phyloP scores from a whole-genome alignment of 2,329 filamentous ascomycete species.

The Fusarium caatingaense region DNA sequence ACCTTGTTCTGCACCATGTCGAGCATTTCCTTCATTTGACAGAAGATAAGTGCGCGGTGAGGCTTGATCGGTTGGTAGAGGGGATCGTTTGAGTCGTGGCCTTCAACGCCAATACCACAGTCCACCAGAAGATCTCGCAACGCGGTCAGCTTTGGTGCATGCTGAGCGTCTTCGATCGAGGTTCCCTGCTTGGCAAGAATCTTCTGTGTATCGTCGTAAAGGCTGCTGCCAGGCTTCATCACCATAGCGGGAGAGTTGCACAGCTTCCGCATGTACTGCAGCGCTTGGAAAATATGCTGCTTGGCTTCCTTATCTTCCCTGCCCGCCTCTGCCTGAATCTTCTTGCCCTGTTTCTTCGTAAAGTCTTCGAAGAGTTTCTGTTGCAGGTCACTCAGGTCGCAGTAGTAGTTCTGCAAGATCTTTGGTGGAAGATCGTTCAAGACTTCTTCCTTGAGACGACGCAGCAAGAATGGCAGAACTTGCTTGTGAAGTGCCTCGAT shows the following conservation, averaged over 20 bases:
- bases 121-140: constrained; percentile 95
- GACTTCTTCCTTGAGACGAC: constrained; percentile 97
- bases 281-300: constrained; percentile 97
- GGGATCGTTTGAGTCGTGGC: constrained; percentile 68
- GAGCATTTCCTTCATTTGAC: constrained; percentile 99
- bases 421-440: constrained; percentile 96
- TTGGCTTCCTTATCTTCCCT: constrained; percentile 92
- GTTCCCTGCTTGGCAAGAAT: constrained; percentile 83
- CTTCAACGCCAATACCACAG: constrained; percentile 90
- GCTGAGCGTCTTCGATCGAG: constrained; percentile 82
- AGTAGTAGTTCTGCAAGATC: constrained; percentile 99
- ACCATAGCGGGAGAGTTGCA: constrained; percentile 98
- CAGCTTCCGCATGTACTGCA: constrained; percentile 99
- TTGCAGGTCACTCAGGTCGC: constrained; percentile 94
- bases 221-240: constrained; percentile 91
- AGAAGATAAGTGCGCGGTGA: constrained; percentile 96
- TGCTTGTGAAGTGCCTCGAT: constrained; percentile 99
- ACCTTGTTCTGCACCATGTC: constrained; percentile 98
- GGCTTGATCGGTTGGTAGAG: constrained; percentile 88
- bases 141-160: constrained; percentile 93
- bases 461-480: constrained; percentile 93
- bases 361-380: constrained; percentile 97
- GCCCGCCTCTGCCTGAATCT: constrained; percentile 84
- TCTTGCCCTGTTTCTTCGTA: constrained; percentile 90
- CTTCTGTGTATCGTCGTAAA: constrained; percentile 88